phyloP scores from a whole-genome alignment of 2,329 filamentous ascomycete species.

The Drechslerella stenobrocha region DNA sequence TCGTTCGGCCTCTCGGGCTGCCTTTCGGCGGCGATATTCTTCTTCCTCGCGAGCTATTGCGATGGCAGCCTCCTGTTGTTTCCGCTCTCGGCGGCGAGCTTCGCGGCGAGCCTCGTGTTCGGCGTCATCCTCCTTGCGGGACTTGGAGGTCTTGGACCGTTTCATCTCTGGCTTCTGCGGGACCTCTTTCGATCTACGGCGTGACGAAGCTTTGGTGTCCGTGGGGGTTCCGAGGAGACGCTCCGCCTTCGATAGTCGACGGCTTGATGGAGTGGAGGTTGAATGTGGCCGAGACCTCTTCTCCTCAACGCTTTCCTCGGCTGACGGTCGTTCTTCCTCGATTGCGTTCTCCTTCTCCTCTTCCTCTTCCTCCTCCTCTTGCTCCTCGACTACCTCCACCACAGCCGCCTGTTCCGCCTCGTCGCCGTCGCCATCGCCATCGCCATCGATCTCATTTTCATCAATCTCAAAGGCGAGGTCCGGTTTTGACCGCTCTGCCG shows the following conservation, averaged over 20 bases:
- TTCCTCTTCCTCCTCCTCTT: neutral
- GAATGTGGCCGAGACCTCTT: slow-evolving; percentile 23
- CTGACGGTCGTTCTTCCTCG: slow-evolving; percentile 15
- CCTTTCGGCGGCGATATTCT: slow-evolving; percentile 40
- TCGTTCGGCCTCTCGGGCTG: slow-evolving; percentile 34
- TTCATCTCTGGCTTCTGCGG: slow-evolving; percentile 35
- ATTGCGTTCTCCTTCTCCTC: slow-evolving; percentile 6
- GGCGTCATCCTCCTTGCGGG: slow-evolving; percentile 41
- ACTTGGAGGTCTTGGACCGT: slow-evolving; percentile 42
- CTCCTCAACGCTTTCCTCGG: slow-evolving; percentile 7
- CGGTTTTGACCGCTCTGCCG: slow-evolving; percentile 5
- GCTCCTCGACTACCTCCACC: slow-evolving; percentile 3
- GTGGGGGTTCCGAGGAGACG: slow-evolving; percentile 24
- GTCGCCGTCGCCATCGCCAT: slow-evolving; percentile 3
- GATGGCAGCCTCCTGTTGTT: slow-evolving; percentile 38
- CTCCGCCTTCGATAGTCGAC: slow-evolving; percentile 28
- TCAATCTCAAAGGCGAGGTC: slow-evolving; percentile 35
- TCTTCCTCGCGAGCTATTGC: slow-evolving; percentile 41
- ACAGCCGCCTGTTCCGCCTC: no score
- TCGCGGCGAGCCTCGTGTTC: slow-evolving; percentile 41
- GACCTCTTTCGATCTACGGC: slow-evolving; percentile 34
- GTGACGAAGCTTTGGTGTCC: slow-evolving; percentile 18
- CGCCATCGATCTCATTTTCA: slow-evolving; percentile 24
- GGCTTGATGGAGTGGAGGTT: slow-evolving; percentile 11
- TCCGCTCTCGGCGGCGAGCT: slow-evolving; percentile 37